Base-by-base conservation (phyloP, 306 rosid species). In the Lathyrus sativus region DNA sequence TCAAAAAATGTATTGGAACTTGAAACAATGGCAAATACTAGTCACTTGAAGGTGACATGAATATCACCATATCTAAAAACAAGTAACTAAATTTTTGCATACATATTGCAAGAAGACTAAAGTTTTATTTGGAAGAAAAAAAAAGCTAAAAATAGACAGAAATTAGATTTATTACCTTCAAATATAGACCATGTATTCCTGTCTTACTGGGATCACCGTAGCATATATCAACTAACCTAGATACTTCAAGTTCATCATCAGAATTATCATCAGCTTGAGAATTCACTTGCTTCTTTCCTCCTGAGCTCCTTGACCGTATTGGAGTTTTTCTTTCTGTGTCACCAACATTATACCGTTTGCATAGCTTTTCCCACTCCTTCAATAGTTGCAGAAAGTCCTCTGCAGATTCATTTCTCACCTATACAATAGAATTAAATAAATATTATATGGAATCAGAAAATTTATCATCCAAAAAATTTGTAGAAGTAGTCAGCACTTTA, bases 351-450 rank as follows among this genome's bases (percentile, higher is more conserved):
- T 73, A 83, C 62, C 78, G 88, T 77, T 50, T 83, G 78, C 98
- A 86, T 69, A 92, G 83, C 66, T 86, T 90, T 63, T 86, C 93
- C 98, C 98, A 92, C 73, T 86, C 91, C 82, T 80, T 92, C 67
- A 92, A 54, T 62, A 92, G 84, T 33, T 79, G 84, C 7, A 92
- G 84, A 81, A 89, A 92, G 60, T 92, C 87, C 74, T 86, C 93
- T 7, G 96, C 96, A 28, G 88, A 75, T 77, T 89, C 96, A 80
- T 92, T 92, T 72, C 93, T 90, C 80, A 92, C 93, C 98, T 92
- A 80, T 51, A 72, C 51, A 67, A 50, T 53, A 42, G 45, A 67
- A 68, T 56, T 66, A 61, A 37, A 50, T 28, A 69, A 38, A 54
- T 31, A 55, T 65, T 12, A 81, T 66, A 65, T 9, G 46, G 51